Conservation (phyloP, 73 alveolate species). For the Stentor roeselii region DNA sequence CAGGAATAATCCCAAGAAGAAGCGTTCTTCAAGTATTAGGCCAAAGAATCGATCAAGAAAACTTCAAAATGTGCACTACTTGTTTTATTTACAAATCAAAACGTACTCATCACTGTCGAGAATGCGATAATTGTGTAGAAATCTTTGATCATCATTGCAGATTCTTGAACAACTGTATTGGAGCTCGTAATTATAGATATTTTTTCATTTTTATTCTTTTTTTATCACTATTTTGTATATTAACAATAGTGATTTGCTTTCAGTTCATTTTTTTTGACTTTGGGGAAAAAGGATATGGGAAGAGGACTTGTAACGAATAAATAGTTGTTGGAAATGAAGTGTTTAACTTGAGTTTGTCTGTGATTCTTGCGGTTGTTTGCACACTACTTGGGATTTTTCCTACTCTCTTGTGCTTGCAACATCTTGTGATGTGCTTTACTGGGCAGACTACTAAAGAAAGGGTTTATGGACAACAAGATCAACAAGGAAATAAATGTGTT, state of each 20-base stretch:
- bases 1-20: slow-evolving; percentile 28
- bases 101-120: slow-evolving; percentile 91
- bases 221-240: slow-evolving; percentile 33
- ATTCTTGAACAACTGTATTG: slow-evolving; percentile 94
- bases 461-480: too few species aligned
- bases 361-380: background rate
- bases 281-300: slow-evolving; percentile 32
- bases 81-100: slow-evolving; percentile 93
- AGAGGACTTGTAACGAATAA: slow-evolving; percentile 4
- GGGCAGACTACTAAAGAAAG: slow-evolving; percentile 16
- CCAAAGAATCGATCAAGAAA: background rate
- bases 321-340: background rate
- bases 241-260: slow-evolving; percentile 43
- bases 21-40: background rate
- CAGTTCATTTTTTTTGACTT: slow-evolving; percentile 36
- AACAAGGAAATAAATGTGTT: too few species aligned
- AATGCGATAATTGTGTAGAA: slow-evolving; percentile 94
- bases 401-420: slow-evolving; percentile 1
- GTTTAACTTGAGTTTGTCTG: background rate
- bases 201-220: slow-evolving; percentile 41
- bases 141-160: slow-evolving; percentile 98
- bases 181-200: slow-evolving; percentile 57
- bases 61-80: slow-evolving; percentile 77
- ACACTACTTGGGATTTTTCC: background rate
- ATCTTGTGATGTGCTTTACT: background rate